phyloP scores from a whole-genome alignment of 352 stramenopile genomes.

The Phytophthora ramorum region DNA sequence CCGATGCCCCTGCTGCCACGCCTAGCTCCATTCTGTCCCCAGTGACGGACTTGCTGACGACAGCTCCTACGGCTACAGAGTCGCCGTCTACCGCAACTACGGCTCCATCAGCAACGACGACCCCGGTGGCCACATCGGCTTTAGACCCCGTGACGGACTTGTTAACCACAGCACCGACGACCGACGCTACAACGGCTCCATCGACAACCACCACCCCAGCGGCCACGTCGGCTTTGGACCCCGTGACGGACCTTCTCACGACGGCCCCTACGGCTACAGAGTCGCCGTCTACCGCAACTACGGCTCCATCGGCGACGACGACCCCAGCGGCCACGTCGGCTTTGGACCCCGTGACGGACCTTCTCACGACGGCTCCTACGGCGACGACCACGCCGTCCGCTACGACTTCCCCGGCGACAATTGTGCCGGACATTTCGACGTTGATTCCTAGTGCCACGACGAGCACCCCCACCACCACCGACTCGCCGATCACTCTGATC shows the following conservation, averaged over 20 bases:
- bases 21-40: no score
- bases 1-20: no score
- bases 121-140: conserved; percentile 9
- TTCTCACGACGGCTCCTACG: conserved; percentile 13
- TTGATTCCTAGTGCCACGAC: conserved; percentile 6
- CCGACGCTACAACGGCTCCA: no score
- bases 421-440: conserved; percentile 22
- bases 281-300: no score
- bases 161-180: no score
- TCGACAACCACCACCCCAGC: no score
- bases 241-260: conserved; percentile 24
- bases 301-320: conserved; percentile 13
- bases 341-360: conserved; percentile 11
- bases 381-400: conserved; percentile 17
- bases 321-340: conserved; percentile 16
- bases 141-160: conserved; percentile 15
- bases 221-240: no score
- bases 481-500: conserved; percentile 23
- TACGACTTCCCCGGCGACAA: conserved; percentile 14
- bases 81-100: no score
- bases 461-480: conserved; percentile 15
- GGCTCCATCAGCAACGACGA: conserved; percentile 18
- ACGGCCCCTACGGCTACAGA: conserved; percentile 4
- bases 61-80: not conserved
- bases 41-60: conserved; percentile 24